Evolutionary conservation across 768 basidiomycete genomes (phyloP), one percentile per base, ranked within the genome.

Genomic region (Podaxis sp.): DNA sequence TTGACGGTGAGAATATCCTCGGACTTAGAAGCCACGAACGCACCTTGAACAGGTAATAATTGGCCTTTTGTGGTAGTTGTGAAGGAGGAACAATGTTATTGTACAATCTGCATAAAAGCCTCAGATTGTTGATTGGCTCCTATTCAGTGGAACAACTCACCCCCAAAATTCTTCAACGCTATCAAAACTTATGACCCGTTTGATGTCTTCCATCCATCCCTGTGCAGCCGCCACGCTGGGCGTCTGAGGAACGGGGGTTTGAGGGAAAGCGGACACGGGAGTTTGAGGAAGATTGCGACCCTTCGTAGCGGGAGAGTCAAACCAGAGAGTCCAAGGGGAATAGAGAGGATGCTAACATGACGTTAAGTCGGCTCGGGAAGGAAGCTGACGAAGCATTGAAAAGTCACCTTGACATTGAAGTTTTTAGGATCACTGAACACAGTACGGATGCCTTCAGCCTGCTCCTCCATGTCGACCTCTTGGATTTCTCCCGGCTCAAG

Each of bases 151-250:
- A 29, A 62, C 22, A 43, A 80, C 89, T 69, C 69, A 92, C 91
- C 96, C 96, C 97, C 97, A 99, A 78, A 99, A 99, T 75, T 98
- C 96, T 77, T 99, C 97, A 19, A 99, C 97, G 63, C 90, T 93
- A 71, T 96, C 92, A 72, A 99, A 97, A 64, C 85, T 89, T 73
- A 98, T 94, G 58, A 99, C 96, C 61, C 92, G 90, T 70, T 96
- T 94, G 71, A 99, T 96, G 70, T 98, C 94, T 71, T 99, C 96
- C 93, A 98, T 97, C 97, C 97, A 99, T 22, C 91, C 92, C 72
- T 86, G 85, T 29, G 91, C 92, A 49, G 90, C 89, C 54, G 83
- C 78, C 12, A 80, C 85, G 61, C 89, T 80, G 46, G 93, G 90
- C 0, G 93, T 93, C 67, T 86, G 85, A 43, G 86, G 84, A 64